Conservation (phyloP, 1,139 yeast genomes). For the Pichiaceae sp. region DNA sequence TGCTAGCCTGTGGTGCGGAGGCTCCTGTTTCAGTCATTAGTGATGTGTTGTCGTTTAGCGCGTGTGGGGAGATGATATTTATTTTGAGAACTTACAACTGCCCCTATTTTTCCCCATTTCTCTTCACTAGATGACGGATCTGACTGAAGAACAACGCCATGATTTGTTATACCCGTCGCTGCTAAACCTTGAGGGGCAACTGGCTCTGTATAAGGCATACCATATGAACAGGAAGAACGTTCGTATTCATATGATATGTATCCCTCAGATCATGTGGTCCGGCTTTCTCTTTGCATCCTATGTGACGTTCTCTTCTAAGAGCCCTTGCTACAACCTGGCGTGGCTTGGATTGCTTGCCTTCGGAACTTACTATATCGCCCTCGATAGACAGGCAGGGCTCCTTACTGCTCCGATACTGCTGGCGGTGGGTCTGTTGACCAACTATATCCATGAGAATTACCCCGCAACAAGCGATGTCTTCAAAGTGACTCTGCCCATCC, state of each 20-base stretch:
- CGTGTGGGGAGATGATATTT: too few species aligned
- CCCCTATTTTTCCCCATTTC: too few species aligned
- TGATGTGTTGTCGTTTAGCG: too few species aligned
- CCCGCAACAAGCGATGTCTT: constrained; percentile 1
- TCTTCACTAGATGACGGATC: too few species aligned
- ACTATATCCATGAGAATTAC: constrained; percentile 8
- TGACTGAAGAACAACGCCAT: too few species aligned
- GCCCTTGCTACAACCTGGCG: constrained; percentile 14
- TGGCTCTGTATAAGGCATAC: constrained; percentile 77
- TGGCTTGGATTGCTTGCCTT: constrained; percentile 28
- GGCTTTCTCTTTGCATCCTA: constrained; percentile 35
- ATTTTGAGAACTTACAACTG: too few species aligned
- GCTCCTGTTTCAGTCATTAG: too few species aligned
- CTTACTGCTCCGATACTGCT: constrained; percentile 28
- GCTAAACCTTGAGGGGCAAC: constrained; percentile 54
- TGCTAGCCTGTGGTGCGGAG: too few species aligned
- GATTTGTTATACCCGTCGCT: constrained; percentile 14
- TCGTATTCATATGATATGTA: constrained; percentile 66
- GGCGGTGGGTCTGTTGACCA: constrained; percentile 7
- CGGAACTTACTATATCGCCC: constrained; percentile 32
- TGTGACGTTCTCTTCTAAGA: constrained; percentile 1
- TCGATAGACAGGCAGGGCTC: constrained; percentile 38
- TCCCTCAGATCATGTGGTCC: constrained; percentile 66
- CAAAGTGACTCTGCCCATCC: constrained; percentile 32
- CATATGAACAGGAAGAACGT: constrained; percentile 56